These are phyloP conservation scores for Penicillium sp. DNA, from an alignment of 2,329 filamentous ascomycete genomes.

Conservation along the genomic window DNA sequence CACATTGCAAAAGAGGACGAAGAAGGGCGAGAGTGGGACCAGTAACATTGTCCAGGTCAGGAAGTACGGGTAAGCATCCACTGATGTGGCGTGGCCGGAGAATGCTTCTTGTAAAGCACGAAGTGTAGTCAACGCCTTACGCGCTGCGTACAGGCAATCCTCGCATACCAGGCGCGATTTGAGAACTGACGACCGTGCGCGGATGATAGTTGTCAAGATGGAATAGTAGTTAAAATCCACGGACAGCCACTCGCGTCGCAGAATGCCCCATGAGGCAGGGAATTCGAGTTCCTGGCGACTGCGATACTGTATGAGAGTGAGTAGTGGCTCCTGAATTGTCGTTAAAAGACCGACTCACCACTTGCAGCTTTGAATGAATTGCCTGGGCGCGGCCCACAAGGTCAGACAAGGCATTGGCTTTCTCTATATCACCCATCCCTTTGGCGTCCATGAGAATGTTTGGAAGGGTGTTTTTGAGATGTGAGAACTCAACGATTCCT, in stretches of 20 bases:
- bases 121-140: conserved; percentile 23
- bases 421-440: conserved; percentile 17
- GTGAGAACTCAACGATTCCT: conserved; percentile 21
- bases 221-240: conserved; percentile 30
- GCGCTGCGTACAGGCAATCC: conserved; percentile 26
- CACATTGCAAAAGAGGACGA: conserved; percentile 28
- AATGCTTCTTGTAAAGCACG: conserved; percentile 23
- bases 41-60: conserved; percentile 30
- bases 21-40: conserved; percentile 25
- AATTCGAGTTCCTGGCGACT: conserved; percentile 19
- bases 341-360: conserved; percentile 11
- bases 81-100: conserved; percentile 11
- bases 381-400: conserved; percentile 21
- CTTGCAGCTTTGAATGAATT: conserved; percentile 21
- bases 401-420: conserved; percentile 24
- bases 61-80: conserved; percentile 26
- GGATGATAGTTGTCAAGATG: conserved; percentile 25
- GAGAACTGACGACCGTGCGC: conserved; percentile 25
- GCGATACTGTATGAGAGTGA: conserved; percentile 3
- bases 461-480: conserved; percentile 17
- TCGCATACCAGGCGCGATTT: conserved; percentile 29
- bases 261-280: conserved; percentile 14
- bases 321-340: too few relatives aligned
- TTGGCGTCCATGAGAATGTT: conserved; percentile 22
- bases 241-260: conserved; percentile 24